Conservation (phyloP, 768 basidiomycete genomes). For the Russula earlei region DNA sequence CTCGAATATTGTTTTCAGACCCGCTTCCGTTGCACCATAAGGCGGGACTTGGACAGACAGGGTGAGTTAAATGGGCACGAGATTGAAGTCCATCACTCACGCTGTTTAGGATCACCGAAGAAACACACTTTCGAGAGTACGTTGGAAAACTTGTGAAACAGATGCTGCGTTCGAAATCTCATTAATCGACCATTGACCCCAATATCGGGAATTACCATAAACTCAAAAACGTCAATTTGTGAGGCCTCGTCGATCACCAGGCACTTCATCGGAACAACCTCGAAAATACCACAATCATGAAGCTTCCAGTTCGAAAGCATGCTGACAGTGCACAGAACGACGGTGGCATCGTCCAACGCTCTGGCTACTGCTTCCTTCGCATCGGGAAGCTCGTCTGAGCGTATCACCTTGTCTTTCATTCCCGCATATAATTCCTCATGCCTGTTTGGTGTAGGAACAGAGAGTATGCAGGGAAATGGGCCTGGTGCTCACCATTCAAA, state of each 20-base stretch:
- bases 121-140: conserved; percentile 38
- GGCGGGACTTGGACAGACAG: conserved; percentile 39
- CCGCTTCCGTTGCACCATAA: conserved; percentile 35
- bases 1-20: conserved; percentile 39
- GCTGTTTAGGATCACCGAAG: conserved; percentile 46
- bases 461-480: not conserved
- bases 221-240: conserved; percentile 40
- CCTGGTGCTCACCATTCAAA: conserved; percentile 23
- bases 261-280: conserved; percentile 33
- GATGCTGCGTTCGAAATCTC: conserved; percentile 26
- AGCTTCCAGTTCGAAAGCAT: conserved; percentile 41
- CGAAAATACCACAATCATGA: conserved; percentile 27
- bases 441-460: conserved; percentile 26
- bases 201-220: conserved; percentile 29
- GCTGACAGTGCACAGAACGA: conserved; percentile 41
- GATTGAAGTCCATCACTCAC: conserved; percentile 25
- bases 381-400: conserved; percentile 32
- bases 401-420: conserved; percentile 31
- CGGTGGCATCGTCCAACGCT: conserved; percentile 25
- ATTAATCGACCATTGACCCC: not conserved
- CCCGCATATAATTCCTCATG: conserved; percentile 40
- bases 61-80: not conserved
- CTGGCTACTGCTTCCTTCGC: conserved; percentile 21
- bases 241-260: conserved; percentile 52
- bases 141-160: conserved; percentile 34